Conservation (phyloP, 2,329 filamentous ascomycete genomes). For the Kalmusia sp. region DNA sequence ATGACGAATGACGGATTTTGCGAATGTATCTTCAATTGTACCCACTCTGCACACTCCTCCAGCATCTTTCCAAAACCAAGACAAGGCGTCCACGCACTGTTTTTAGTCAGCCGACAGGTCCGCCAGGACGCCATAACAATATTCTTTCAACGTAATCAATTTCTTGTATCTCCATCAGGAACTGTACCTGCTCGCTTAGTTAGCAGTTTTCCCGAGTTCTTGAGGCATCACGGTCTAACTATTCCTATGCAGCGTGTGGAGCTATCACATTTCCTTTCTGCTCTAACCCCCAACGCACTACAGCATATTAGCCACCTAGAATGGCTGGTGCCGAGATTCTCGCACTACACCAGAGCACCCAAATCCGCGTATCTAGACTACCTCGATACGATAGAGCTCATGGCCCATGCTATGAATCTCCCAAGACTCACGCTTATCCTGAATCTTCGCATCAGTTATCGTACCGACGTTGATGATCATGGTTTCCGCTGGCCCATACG, state of each 20-base stretch:
- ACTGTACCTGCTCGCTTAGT: background rate
- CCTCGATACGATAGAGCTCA: conserved; percentile 14
- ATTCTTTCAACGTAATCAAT: conserved; percentile 9
- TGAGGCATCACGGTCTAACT: background rate
- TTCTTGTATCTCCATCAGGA: conserved; percentile 3
- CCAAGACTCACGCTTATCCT: conserved; percentile 7
- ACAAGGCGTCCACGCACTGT: background rate
- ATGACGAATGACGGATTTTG: background rate
- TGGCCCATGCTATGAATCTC: conserved; percentile 10
- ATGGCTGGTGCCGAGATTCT: conserved; percentile 9
- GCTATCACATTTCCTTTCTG: conserved; percentile 11
- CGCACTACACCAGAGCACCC: background rate
- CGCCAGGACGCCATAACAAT: conserved; percentile 7
- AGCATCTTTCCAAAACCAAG: background rate
- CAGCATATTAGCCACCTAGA: conserved; percentile 12
- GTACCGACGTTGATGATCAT: too few relatives aligned
- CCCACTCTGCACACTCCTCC: background rate
- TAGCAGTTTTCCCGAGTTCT: background rate
- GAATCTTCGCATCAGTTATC: background rate
- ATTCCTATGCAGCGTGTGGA: conserved; percentile 1
- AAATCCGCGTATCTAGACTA: conserved; percentile 6
- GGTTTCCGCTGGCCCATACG: too few relatives aligned
- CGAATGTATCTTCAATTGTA: conserved; percentile 7
- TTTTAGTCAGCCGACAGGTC: conserved; percentile 12
- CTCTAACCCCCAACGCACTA: background rate